Base-by-base conservation (phyloP, 257 asterid species). In the Echites panduratus region DNA sequence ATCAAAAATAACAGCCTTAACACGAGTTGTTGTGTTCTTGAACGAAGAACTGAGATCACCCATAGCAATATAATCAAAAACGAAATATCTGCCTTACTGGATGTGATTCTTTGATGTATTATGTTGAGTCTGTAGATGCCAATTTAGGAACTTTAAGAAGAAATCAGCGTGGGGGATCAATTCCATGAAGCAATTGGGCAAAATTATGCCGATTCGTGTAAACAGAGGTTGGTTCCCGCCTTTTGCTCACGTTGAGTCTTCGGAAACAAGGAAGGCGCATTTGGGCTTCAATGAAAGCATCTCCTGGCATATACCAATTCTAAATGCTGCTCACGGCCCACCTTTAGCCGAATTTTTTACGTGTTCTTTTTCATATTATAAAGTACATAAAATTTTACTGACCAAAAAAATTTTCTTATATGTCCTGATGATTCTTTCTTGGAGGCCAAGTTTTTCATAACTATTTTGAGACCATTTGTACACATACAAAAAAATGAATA, bases 1-100 rank as follows among this genome's bases (percentile, higher is more conserved):
- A 90, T 89, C 98, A 79, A 93, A 89, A 44, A 90, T 89, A 70
- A 92, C 89, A 66, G 98, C 95, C 19, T 76, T 76, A n/a, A 86
- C 72, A 26, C 48, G 80, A 67, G 84, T 70, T 61, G 66, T 53
- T 17, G 50, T 17, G 61, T 40, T 19, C 26, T n/a, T 48, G 49
- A 54, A 16, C 56, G 73, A 73, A 52, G 12, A 38, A 59, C 44
- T 20, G 24, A 78, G 68, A 48, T 73, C 82, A 7, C 50, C 72
- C 78, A 78, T 78, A 1, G 47, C 65, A 12, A 13, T 22, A 40
- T 13, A 16, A 57, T 16, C 22, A 1, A 20, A 11, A 32, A 32
- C 3, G 38, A 32, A 32, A 10, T 3, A 9, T 32, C 27, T 69
- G 44, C 38, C 16, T 27, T 50, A 5, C 58, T 53, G 7, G 20